Evolutionary conservation across 306 rosid species (phyloP).

Genomic region (Prunus armeniaca): DNA sequence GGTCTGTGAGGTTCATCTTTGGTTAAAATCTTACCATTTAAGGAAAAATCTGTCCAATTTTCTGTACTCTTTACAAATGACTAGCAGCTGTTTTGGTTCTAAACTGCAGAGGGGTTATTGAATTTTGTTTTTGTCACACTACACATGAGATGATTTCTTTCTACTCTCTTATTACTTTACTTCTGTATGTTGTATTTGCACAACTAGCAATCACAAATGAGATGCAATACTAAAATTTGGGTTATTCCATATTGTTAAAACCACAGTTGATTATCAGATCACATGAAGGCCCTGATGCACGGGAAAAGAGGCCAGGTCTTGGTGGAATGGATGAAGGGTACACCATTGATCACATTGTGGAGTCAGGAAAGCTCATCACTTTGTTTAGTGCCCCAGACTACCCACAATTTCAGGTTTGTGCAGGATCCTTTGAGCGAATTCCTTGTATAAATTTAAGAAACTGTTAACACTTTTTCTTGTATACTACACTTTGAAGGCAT

Average conservation of each 20-base stretch:
- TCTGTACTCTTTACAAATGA: neutral
- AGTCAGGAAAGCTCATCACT: slow-evolving; percentile 84
- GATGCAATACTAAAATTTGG: slow-evolving; percentile 25
- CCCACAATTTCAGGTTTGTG: slow-evolving; percentile 85
- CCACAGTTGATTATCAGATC: slow-evolving; percentile 81
- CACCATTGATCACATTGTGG: slow-evolving; percentile 86
- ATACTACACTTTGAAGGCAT: neutral
- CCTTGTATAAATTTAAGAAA: neutral
- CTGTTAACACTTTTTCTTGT: neutral
- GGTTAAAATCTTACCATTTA: neutral
- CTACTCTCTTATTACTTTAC: neutral
- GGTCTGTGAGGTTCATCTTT: neutral
- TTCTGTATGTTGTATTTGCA: neutral
- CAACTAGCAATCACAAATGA: neutral
- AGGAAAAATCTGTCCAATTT: too few relatives aligned
- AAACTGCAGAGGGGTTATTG: neutral
- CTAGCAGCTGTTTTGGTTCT: neutral
- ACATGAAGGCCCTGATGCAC: slow-evolving; percentile 95
- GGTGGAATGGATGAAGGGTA: slow-evolving; percentile 79
- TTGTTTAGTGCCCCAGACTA: slow-evolving; percentile 93
- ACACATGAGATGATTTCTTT: neutral
- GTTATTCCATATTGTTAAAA: slow-evolving; percentile 18
- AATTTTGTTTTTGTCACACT: neutral
- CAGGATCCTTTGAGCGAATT: slow-evolving; percentile 6
- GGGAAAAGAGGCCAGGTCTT: slow-evolving; percentile 84